These are phyloP conservation scores for Bisporella sp. DNA, from an alignment of 2,329 filamentous ascomycete genomes.

Conservation along the genomic window DNA sequence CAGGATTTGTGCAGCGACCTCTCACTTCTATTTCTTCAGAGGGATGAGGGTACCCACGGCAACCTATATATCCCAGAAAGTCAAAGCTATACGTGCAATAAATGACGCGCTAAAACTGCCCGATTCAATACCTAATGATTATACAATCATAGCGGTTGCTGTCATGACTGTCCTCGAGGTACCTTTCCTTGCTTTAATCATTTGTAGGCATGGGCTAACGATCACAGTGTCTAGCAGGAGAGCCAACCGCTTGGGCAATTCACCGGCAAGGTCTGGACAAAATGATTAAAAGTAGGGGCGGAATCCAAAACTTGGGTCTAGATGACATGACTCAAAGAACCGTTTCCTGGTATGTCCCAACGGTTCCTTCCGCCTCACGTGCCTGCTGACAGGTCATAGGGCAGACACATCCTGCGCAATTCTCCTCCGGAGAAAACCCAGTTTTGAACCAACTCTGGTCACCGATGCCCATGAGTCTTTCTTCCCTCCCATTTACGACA, in stretches of 20 bases:
- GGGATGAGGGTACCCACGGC: background rate
- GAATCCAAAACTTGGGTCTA: slow-evolving; percentile 4
- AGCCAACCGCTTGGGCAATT: slow-evolving; percentile 3
- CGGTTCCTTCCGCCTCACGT: background rate
- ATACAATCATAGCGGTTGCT: slow-evolving; percentile 4
- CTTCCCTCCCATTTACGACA: background rate
- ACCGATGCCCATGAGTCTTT: slow-evolving; percentile 3
- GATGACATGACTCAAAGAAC: slow-evolving; percentile 1
- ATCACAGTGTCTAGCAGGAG: slow-evolving; percentile 3
- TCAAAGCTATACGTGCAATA: slow-evolving; percentile 5
- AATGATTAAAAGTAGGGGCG: slow-evolving; percentile 4
- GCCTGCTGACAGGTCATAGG: background rate
- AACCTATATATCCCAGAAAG: slow-evolving; percentile 1
- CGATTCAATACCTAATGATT: slow-evolving; percentile 1
- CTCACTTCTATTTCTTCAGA: slow-evolving; percentile 8
- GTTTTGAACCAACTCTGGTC: background rate
- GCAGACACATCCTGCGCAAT: slow-evolving; percentile 5
- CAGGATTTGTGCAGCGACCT: slow-evolving; percentile 3
- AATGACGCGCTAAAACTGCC: background rate
- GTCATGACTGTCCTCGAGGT: slow-evolving; percentile 9
- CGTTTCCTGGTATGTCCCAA: slow-evolving; percentile 3
- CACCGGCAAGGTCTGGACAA: slow-evolving; percentile 5
- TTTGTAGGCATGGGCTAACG: background rate
- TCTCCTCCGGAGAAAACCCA: slow-evolving; percentile 1
- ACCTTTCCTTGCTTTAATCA: background rate